Evolutionary conservation across 352 stramenopile genomes (phyloP), one percentile per base, ranked within the genome.

Genomic region (Pythium sp.): DNA sequence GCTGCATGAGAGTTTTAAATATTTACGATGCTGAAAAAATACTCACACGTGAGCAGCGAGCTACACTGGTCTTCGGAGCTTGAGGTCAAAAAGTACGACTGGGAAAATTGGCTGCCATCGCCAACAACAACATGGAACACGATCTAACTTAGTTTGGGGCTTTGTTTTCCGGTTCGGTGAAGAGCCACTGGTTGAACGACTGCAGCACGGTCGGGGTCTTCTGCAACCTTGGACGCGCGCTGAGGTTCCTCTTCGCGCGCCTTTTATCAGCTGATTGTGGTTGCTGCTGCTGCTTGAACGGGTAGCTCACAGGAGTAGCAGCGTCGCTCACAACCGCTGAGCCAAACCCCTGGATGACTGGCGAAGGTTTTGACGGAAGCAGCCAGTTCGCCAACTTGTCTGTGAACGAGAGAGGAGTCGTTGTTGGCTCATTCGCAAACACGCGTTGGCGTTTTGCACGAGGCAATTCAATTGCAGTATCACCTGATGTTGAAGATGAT

Each of bases 301-400:
- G 73, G 60, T 79, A 82, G 70, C 62, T 68, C 14, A 20, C 38
- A 12, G 32, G n/a, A 9, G 38, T 32, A 8, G 51, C n/a, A 12
- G 34, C 53, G 32, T 58, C 32, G 15, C 34, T 60, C 36, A 41
- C 24, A 41, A 24, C 15, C 41, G 28, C 24, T 24, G 62, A 43
- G 26, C 53, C 38, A 46, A 62, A 68, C 5, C 24, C n/a, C 20
- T 24, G 59, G n/a, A 32, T 18, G 7, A 43, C 36, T n/a, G 38
- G 49, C 9, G 60, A 24, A 18, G 68, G 28, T 58, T 47, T 67
- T 5, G 67, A 61, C 18, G 79, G 79, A 34, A 91, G 61, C 69
- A 91, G 64, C 82, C 82, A 91, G 72, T 86, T 87, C 5, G 79
- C 72, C 20, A 91, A 73, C 0, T 77, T 73, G 69, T 82, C 72